phyloP scores from a whole-genome alignment of 2,329 filamentous ascomycete species.

The Aspergillus quadrilineatus region DNA sequence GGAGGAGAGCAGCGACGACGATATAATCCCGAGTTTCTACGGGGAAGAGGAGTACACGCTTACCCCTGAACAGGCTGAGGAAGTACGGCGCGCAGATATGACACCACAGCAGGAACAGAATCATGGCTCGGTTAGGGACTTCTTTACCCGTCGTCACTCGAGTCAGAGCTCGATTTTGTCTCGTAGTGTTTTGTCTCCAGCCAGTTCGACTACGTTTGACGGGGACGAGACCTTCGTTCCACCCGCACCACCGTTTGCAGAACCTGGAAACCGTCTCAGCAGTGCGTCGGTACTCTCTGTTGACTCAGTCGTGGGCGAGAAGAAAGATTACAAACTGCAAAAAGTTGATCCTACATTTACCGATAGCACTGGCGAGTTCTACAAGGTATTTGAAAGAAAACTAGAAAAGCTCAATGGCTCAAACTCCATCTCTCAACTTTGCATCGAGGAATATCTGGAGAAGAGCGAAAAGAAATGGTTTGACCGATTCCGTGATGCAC shows the following conservation, averaged over 20 bases:
- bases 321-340: conserved; percentile 62
- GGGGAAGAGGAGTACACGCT: conserved; percentile 43
- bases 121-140: conserved; percentile 18
- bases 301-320: conserved; percentile 59
- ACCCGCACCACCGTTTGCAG: conserved; percentile 26
- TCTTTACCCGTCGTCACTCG: conserved; percentile 26
- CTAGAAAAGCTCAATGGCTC: conserved; percentile 56
- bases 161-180: conserved; percentile 27
- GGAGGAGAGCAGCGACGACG: conserved; percentile 39
- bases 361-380: conserved; percentile 63
- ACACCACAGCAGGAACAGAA: conserved; percentile 20
- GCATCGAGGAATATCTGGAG: conserved; percentile 64
- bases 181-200: conserved; percentile 25
- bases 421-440: conserved; percentile 59
- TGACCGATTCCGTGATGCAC: conserved; percentile 57
- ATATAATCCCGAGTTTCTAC: conserved; percentile 37
- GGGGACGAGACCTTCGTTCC: conserved; percentile 35
- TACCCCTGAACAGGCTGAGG: conserved; percentile 35
- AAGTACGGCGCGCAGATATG: conserved; percentile 27
- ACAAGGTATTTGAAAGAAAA: conserved; percentile 57
- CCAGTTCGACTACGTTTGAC: conserved; percentile 32
- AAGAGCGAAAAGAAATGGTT: conserved; percentile 70
- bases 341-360: conserved; percentile 68
- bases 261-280: conserved; percentile 36
- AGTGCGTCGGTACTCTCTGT: conserved; percentile 54